phyloP scores from a whole-genome alignment of 768 basidiomycete species.

The Rubroboletus pulcherrimus region DNA sequence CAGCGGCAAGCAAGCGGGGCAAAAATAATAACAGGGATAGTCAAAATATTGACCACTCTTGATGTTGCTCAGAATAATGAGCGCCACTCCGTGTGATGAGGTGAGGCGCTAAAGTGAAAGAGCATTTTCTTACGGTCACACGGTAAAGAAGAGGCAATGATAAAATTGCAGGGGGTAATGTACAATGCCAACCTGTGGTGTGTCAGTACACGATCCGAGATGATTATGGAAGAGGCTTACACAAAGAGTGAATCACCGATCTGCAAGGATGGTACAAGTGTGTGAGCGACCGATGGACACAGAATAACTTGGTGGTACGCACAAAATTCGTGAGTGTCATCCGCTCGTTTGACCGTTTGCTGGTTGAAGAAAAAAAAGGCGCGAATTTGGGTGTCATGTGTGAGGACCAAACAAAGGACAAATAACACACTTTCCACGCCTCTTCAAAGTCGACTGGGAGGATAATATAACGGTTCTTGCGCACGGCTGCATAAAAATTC shows the following conservation, averaged over 20 bases:
- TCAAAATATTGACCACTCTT: conserved; percentile 28
- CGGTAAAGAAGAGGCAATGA: conserved; percentile 9
- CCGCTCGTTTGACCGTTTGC: conserved; percentile 94
- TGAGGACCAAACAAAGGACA: conserved; percentile 42
- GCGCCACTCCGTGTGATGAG: conserved; percentile 62
- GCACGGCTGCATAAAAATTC: conserved; percentile 54
- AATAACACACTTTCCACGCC: conserved; percentile 94
- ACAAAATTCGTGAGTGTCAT: conserved; percentile 98
- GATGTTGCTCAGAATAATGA: conserved; percentile 85
- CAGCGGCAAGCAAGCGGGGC: conserved; percentile 34
- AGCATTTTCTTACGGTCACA: conserved; percentile 37
- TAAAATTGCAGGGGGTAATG: conserved; percentile 33
- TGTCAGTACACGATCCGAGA: conserved; percentile 15
- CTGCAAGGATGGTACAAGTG: conserved; percentile 21
- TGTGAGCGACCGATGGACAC: conserved; percentile 5
- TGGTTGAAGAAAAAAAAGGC: conserved; percentile 40
- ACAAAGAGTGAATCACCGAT: conserved; percentile 33
- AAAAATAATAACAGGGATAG: conserved; percentile 37
- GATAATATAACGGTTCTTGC: conserved; percentile 98
- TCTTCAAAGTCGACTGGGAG: conserved; percentile 97
- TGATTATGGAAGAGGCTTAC: conserved; percentile 37
- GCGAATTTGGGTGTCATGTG: conserved; percentile 31
- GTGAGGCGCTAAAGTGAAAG: conserved; percentile 86
- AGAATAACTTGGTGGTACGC: conserved; percentile 32
- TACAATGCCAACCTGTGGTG: conserved; percentile 31